Base-by-base conservation (phyloP, 805 yeast genomes). In the Metschnikowia drakensbergensis region DNA sequence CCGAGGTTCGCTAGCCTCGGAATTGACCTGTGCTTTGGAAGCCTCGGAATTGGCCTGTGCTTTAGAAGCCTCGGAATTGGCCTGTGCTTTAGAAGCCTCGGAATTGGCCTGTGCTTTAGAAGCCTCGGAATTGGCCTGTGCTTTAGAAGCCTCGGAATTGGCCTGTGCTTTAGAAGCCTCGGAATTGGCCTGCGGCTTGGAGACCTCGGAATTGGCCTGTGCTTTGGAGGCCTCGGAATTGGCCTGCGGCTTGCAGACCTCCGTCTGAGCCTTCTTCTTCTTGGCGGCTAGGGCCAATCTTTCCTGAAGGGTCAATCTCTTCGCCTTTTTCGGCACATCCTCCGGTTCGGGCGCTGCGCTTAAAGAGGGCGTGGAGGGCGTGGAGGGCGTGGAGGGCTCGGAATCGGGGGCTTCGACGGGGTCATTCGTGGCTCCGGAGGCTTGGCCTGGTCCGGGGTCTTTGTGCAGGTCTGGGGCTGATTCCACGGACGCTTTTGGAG, bases 241-340 rank as follows among this genome's bases (percentile, higher is more conserved):
- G 11, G n/a, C 40, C 5, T 30, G n/a, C 29, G 9, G 29, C 13
- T 30, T 23, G 5, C 4, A 3, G 2, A 6, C 29, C n/a, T 41
- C 45, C 10, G 32, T 34, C 25, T 42, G 37, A 2, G 54, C 48
- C 42, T 53, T 58, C 30, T 72, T 71, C 10, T 72, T 71, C 49
- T 79, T 75, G 5, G 96, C 89, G 1, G 97, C 97, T 52, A 82
- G 66, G 1, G 94, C 95, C 45, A 91, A 72, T 52, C 97, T 74
- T 59, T 91, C 96, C 59, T 88, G 95, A 55, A 92, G 72, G 0
- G 96, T 83, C 17, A 88, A 68, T 53, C 91, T 74, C 62, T 84
- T 85, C 54, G 73, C 75, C 29, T 74, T 65, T 43, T 57, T 53
- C 9, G 55, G 46, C 17, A 32, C 30, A 17, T 29, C 26, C 3